Evolutionary conservation across 2,329 filamentous ascomycete species (phyloP), one percentile per base, ranked within the genome.

Genomic region (Alternaria consortialis): DNA sequence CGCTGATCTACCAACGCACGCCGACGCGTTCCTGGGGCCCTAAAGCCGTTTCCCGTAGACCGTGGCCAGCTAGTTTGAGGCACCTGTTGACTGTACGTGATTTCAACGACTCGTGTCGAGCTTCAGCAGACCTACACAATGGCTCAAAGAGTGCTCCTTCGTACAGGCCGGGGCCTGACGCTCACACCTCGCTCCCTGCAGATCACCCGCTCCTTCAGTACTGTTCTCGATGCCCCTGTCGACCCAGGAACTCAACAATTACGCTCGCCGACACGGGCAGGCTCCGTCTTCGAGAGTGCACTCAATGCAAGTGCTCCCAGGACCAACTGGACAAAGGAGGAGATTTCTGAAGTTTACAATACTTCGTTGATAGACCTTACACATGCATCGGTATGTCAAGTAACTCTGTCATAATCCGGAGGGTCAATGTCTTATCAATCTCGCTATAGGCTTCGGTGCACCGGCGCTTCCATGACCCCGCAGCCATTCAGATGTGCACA

Each of bases 401-500:
- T 8, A 40, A 36, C 39, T 43, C 13, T 7, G 50, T 50, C 20
- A 34, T 5, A 32, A 32, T 23, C 36, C 46, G 25, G 31, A 48
- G 7, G 1, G 7, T 20, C 44, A 17, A 55, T 34, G 34, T 31
- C 61, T 63, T 53, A 53, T 60, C 23, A 56, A 53, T 20, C 55
- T 27, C 31, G 32, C 40, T 51, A 25, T 37, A 95, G 92, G 88
- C 87, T 67, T 86, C 85, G 36, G 82, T 97, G 58, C 93, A 97
- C 80, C 89, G 92, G 46, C 90, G 90, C 70, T 96, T 96, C 83
- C 93, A 97, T 81, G 87, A 91, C 74, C 91, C 93, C 7, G 85
- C 89, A 47, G 89, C 92, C 29, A 92, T 97, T 65, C 93, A 97
- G 80, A 90, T 97, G 80, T 97, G 93, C 83, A 97, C 93, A 0